Conservation (phyloP, 371 early-diverging fungal species). For the Neoconidiobolus thromboides region DNA sequence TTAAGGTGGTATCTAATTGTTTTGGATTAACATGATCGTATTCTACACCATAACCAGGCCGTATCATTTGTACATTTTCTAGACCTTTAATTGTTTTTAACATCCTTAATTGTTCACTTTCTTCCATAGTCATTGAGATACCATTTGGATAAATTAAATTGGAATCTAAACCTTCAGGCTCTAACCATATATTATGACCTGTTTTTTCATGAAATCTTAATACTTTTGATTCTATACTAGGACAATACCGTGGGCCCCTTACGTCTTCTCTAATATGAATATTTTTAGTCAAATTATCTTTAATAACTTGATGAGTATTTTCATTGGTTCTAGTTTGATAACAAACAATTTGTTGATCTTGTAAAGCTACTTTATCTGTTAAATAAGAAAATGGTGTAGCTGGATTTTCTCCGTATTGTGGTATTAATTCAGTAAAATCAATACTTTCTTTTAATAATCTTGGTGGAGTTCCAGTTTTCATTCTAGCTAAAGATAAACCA, state of each 20-base stretch:
- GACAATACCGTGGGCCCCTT: conserved; percentile 71
- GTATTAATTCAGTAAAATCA: conserved; percentile 34
- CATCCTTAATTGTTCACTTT: conserved; percentile 46
- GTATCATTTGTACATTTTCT: conserved; percentile 53
- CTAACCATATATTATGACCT: conserved; percentile 60
- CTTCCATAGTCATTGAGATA: conserved; percentile 68
- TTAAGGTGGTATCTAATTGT: conserved; percentile 51
- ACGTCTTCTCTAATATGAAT: conserved; percentile 71
- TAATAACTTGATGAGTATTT: conserved; percentile 42
- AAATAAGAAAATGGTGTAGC: conserved; percentile 61
- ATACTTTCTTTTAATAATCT: conserved; percentile 56
- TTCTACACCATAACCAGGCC: conserved; percentile 69
- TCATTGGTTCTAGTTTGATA: conserved; percentile 59
- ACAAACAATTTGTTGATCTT: conserved; percentile 43
- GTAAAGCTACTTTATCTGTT: conserved; percentile 36
- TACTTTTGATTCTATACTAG: conserved; percentile 67
- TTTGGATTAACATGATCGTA: conserved; percentile 75
- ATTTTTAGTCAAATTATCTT: conserved; percentile 50
- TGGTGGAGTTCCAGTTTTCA: conserved; percentile 77
- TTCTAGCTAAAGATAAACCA: conserved; percentile 50
- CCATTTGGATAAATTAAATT: conserved; percentile 66
- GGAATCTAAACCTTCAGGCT: conserved; percentile 59
- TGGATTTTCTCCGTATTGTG: conserved; percentile 54
- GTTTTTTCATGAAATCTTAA: conserved; percentile 43
- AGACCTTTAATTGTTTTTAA: conserved; percentile 55